Conservation (phyloP, 2,329 filamentous ascomycete species). For the Aspergillus fischeri region DNA sequence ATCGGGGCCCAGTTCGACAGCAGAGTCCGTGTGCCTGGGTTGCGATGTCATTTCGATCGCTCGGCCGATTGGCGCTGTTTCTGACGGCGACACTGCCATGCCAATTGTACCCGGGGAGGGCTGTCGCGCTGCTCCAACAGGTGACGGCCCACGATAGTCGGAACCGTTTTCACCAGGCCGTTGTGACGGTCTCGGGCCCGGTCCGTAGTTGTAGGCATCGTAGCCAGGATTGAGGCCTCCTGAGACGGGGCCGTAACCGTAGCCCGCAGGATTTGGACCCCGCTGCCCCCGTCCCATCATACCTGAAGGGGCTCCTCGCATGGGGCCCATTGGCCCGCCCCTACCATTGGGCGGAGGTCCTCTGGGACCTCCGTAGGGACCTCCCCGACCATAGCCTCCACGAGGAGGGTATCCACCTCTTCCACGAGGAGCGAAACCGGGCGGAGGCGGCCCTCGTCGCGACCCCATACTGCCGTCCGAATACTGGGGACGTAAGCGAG, state of each 20-base stretch:
- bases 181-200: conserved; percentile 19
- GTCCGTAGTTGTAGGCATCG: conserved; percentile 32
- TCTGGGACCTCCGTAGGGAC: conserved; percentile 32
- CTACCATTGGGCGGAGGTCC: conserved; percentile 41
- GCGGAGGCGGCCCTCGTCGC: conserved; percentile 34
- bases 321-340: conserved; percentile 36
- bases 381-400: conserved; percentile 43
- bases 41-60: conserved; percentile 77
- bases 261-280: conserved; percentile 49
- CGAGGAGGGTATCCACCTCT: conserved; percentile 52
- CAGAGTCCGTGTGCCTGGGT: conserved; percentile 41
- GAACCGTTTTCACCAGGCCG: conserved; percentile 24
- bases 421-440: conserved; percentile 50
- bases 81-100: conserved; percentile 31
- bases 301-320: conserved; percentile 34
- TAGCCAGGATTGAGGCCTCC: conserved; percentile 28
- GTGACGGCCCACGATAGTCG: conserved; percentile 21
- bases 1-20: conserved; percentile 32
- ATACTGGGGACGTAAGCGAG: conserved; percentile 42
- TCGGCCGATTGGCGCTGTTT: conserved; percentile 51
- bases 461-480: conserved; percentile 46
- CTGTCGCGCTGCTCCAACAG: conserved; percentile 20
- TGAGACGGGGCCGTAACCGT: conserved; percentile 51
- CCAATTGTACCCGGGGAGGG: conserved; percentile 32
- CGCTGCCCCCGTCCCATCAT: conserved; percentile 41